Conservation (phyloP, 139 green algal genomes). For the Micractinium conductrix region DNA sequence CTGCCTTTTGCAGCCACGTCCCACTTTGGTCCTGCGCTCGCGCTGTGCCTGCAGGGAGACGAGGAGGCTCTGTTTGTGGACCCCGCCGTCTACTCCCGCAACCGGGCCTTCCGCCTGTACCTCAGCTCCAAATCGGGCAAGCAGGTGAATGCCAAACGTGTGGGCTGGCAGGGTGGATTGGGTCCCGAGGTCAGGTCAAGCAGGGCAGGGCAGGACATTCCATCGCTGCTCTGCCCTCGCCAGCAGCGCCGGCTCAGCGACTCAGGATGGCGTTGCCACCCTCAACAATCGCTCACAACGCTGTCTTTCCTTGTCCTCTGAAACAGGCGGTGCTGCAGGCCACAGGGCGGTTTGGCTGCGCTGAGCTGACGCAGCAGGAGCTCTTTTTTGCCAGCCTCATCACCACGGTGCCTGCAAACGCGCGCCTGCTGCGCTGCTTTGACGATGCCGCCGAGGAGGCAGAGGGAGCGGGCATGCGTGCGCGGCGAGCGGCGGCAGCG, state of each 20-base stretch:
- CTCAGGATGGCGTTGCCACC: too few species aligned
- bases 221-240: too few species aligned
- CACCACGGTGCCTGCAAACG: slow-evolving; percentile 32
- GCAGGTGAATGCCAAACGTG: too few species aligned
- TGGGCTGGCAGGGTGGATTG: too few species aligned
- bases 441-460: neutral
- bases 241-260: too few species aligned
- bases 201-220: too few species aligned
- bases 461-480: neutral
- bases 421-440: slow-evolving; percentile 47
- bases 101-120: slow-evolving; percentile 77
- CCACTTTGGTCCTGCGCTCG: neutral
- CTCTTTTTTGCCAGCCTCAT: slow-evolving; percentile 45
- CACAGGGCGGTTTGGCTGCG: slow-evolving; percentile 30
- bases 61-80: slow-evolving; percentile 47
- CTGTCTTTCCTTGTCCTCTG: too few species aligned
- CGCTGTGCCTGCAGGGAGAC: neutral
- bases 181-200: too few species aligned
- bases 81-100: slow-evolving; percentile 78
- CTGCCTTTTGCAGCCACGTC: too few species aligned
- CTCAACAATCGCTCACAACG: too few species aligned
- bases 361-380: slow-evolving; percentile 2
- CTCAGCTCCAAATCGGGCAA: slow-evolving; percentile 74
- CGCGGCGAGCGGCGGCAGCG: neutral
- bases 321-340: slow-evolving; percentile 5